Conservation (phyloP, 495 filamentous ascomycete genomes). For the Cercophora sp. region DNA sequence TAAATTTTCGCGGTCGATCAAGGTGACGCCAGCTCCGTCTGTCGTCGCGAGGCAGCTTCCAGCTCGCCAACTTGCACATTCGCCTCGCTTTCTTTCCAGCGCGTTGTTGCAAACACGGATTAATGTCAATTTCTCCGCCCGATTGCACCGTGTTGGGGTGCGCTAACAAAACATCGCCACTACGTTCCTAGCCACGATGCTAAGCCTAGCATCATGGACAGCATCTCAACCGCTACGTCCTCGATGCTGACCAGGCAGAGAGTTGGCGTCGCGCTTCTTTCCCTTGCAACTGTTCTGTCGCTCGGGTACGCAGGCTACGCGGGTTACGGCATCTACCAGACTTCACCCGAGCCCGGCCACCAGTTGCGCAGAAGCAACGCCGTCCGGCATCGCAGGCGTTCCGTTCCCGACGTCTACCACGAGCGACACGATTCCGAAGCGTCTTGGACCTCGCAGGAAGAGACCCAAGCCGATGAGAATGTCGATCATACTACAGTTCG, state of each 20-base stretch:
- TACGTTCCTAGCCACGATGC: conserved; percentile 19
- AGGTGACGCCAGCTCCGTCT: too few relatives aligned
- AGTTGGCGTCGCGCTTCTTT: conserved; percentile 34
- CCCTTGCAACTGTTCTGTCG: conserved; percentile 32
- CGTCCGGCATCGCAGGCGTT: conserved; percentile 44
- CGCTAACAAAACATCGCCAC: neutral
- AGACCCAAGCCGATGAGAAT: conserved; percentile 47
- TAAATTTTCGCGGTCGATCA: too few relatives aligned
- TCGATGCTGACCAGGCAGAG: conserved; percentile 43
- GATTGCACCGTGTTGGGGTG: neutral
- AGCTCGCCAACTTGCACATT: too few relatives aligned
- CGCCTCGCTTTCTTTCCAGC: too few relatives aligned
- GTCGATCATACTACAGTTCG: conserved; percentile 29
- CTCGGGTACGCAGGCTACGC: conserved; percentile 40
- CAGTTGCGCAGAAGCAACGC: conserved; percentile 58
- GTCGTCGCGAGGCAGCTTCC: too few relatives aligned
- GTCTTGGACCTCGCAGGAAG: conserved; percentile 30
- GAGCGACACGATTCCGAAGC: conserved; percentile 18
- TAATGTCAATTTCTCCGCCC: too few relatives aligned
- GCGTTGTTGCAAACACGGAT: too few relatives aligned
- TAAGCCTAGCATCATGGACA: conserved; percentile 27
- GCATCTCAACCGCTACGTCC: conserved; percentile 31
- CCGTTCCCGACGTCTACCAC: conserved; percentile 17
- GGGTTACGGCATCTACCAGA: conserved; percentile 14
- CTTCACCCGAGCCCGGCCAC: conserved; percentile 18